Conservation (phyloP, 257 asterid species). For the Dorcoceras hygrometricum region DNA sequence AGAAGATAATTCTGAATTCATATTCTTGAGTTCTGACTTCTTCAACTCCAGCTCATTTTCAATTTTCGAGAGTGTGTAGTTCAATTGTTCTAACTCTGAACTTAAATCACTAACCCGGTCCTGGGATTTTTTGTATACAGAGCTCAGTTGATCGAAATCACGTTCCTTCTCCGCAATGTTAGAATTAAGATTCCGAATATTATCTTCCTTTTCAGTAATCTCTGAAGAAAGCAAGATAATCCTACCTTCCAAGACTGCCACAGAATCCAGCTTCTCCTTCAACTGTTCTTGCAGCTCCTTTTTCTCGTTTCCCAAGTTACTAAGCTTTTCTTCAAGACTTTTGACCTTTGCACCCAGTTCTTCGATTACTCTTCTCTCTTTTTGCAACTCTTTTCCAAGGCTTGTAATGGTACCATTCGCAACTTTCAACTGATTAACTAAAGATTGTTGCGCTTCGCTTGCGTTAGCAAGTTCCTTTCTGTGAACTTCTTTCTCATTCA, state of each 20-base stretch:
- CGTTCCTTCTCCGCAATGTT: slow-evolving; percentile 46
- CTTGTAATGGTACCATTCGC: slow-evolving; percentile 33
- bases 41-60: slow-evolving; percentile 52
- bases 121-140: slow-evolving; percentile 40
- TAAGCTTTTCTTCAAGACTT: slow-evolving; percentile 42
- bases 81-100: slow-evolving; percentile 45
- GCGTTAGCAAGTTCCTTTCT: slow-evolving; percentile 42
- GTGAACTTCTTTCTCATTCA: slow-evolving; percentile 45
- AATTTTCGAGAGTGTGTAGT: slow-evolving; percentile 37
- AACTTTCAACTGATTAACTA: slow-evolving; percentile 42
- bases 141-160: slow-evolving; percentile 36
- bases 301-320: slow-evolving; percentile 40
- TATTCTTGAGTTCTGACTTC: slow-evolving; percentile 34
- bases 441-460: slow-evolving; percentile 42
- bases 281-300: slow-evolving; percentile 50
- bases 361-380: slow-evolving; percentile 37
- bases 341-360: slow-evolving; percentile 43
- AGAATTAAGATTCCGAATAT: slow-evolving; percentile 30
- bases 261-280: slow-evolving; percentile 48
- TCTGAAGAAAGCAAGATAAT: slow-evolving; percentile 49
- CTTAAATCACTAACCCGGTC: slow-evolving; percentile 37
- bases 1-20: slow-evolving; percentile 37
- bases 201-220: slow-evolving; percentile 53
- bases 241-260: slow-evolving; percentile 52
- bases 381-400: slow-evolving; percentile 51